phyloP scores from a whole-genome alignment of 164 flowering plant species.

The Aristolochia californica region DNA sequence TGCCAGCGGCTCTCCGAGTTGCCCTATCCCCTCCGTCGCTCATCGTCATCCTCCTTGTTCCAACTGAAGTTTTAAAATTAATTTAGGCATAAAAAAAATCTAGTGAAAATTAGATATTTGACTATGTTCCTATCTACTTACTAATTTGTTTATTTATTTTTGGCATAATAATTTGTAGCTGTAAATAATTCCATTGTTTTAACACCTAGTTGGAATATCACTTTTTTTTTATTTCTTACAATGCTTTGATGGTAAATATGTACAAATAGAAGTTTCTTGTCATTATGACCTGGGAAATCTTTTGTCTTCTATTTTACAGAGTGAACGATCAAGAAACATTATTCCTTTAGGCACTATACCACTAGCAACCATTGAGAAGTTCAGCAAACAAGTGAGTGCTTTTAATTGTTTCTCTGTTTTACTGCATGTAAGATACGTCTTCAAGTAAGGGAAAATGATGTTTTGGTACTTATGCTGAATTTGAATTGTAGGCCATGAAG shows the following conservation, averaged over 20 bases:
- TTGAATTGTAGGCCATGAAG: constrained; percentile 43
- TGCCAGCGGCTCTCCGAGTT: no score
- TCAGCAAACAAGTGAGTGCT: constrained; percentile 39
- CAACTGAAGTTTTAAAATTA: no score
- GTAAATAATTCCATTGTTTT: background rate
- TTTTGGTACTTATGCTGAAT: background rate
- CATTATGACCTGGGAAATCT: no score
- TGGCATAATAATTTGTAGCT: background rate
- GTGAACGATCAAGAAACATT: constrained; percentile 70
- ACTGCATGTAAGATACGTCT: background rate
- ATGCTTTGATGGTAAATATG: no score
- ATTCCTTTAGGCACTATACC: constrained; percentile 93
- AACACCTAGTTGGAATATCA: no score
- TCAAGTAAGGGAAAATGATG: background rate
- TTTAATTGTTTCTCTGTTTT: background rate
- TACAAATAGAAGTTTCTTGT: no score
- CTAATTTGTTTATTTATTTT: background rate
- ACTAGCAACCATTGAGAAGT: constrained; percentile 84
- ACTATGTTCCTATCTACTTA: no score
- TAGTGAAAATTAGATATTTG: no score
- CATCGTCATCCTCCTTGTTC: no score
- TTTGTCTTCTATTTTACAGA: constrained; percentile 23
- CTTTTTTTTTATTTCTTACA: no score
- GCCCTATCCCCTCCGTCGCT: no score
- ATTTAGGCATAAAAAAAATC: no score